These are phyloP conservation scores for Kodamaea laetipori DNA, from an alignment of 805 yeast species.

Conservation along the genomic window DNA sequence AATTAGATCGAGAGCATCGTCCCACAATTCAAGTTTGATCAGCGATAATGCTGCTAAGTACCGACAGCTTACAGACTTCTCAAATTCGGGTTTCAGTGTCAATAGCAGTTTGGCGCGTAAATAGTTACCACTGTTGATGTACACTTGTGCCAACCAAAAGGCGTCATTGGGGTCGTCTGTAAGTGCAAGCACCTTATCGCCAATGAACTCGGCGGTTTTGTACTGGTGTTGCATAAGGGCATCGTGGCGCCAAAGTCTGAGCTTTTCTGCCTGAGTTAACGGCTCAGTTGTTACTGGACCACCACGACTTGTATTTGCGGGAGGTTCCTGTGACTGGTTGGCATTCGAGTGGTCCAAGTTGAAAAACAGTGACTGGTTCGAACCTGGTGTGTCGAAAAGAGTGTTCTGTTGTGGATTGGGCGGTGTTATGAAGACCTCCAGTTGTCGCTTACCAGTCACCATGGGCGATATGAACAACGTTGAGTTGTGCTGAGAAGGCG, in stretches of 20 bases:
- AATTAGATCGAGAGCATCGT: conserved; percentile 82
- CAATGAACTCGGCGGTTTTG: conserved; percentile 85
- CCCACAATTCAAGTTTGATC: conserved; percentile 73
- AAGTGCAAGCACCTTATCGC: conserved; percentile 83
- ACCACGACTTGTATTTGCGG: conserved; percentile 2
- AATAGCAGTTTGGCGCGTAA: conserved; percentile 76
- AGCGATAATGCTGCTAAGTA: conserved; percentile 78
- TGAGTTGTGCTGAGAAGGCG: conserved; percentile 65
- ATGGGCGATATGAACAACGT: conserved; percentile 74
- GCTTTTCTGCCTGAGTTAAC: conserved; percentile 76
- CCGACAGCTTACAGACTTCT: conserved; percentile 70
- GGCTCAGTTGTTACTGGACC: conserved; percentile 34
- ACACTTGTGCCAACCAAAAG: conserved; percentile 93
- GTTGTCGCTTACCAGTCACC: conserved; percentile 42
- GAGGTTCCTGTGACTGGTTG: conserved; percentile 10
- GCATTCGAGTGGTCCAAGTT: conserved; percentile 25
- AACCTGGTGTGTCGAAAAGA: conserved; percentile 45
- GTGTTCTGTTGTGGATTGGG: conserved; percentile 46
- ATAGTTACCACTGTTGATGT: conserved; percentile 73
- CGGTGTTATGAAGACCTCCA: conserved; percentile 47
- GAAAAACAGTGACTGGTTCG: conserved; percentile 42
- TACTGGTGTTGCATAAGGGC: conserved; percentile 91
- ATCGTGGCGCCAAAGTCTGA: conserved; percentile 91
- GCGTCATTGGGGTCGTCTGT: conserved; percentile 92
- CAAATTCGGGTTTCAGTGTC: conserved; percentile 52